Percentiles rank a stretch among this genome's conserved stretches.
These are phyloP conservation scores for Tolypocladium tundrense DNA, from an alignment of 2,329 filamentous ascomycete genomes.

Conservation along the genomic window DNA sequence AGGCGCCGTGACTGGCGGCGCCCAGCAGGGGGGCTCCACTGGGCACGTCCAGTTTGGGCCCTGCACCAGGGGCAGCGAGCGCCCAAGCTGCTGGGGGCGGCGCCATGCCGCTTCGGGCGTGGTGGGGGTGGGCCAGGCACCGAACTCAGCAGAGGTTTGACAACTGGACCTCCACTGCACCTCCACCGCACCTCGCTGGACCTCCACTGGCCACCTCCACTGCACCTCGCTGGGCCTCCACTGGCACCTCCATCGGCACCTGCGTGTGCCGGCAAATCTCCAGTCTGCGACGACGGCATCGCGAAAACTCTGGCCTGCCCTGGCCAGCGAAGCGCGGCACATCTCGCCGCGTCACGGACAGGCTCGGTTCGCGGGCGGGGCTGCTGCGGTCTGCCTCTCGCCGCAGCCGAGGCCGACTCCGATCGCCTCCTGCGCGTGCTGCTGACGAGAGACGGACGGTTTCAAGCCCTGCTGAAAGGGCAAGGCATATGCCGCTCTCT, in stretches of 20 bases:
- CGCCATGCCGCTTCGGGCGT: not conserved
- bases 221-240: not conserved
- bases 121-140: not conserved
- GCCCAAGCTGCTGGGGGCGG: not conserved
- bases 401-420: not conserved
- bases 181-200: too few species aligned
- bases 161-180: not conserved
- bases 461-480: too few species aligned
- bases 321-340: not conserved
- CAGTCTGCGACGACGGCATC: not conserved
- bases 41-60: not conserved
- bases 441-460: not conserved
- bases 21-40: not conserved
- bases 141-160: not conserved
- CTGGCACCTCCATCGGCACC: not conserved
- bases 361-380: not conserved
- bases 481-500: not conserved
- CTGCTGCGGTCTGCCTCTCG: not conserved
- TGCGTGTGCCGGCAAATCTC: not conserved
- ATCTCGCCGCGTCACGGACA: not conserved
- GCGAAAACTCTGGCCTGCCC: not conserved
- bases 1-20: not conserved
- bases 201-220: too few species aligned
- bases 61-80: not conserved
- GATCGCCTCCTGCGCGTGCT: not conserved